phyloP scores from a whole-genome alignment of 805 yeast genomes.

The Spathaspora hagerdaliae region DNA sequence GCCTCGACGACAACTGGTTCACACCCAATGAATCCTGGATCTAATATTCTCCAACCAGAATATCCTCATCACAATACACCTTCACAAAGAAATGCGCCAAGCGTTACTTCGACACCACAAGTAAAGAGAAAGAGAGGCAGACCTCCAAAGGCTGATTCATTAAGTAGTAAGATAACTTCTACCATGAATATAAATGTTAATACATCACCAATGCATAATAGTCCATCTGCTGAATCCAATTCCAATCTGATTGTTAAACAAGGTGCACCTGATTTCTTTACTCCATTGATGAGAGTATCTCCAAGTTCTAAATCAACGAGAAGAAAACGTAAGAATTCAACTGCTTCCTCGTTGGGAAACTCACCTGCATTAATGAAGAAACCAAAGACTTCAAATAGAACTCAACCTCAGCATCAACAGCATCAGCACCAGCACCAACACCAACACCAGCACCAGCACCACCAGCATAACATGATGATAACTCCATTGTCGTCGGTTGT shows the following conservation, averaged over 20 bases:
- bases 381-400: slow-evolving; percentile 2
- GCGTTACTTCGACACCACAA: slow-evolving; percentile 13
- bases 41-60: not conserved
- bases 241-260: slow-evolving; percentile 33
- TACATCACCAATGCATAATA: slow-evolving; percentile 29
- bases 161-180: slow-evolving; percentile 33
- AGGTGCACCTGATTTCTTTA: slow-evolving; percentile 41
- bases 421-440: slow-evolving; percentile 6
- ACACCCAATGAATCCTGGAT: not conserved
- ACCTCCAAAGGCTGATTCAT: slow-evolving; percentile 40
- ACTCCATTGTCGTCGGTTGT: slow-evolving; percentile 18
- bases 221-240: slow-evolving; percentile 38
- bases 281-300: slow-evolving; percentile 41
- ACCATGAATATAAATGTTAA: slow-evolving; percentile 39
- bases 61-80: too few relatives aligned
- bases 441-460: not conserved
- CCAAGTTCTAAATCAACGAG: slow-evolving; percentile 16
- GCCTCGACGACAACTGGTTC: not conserved
- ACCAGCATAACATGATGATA: slow-evolving; percentile 9
- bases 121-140: slow-evolving; percentile 41
- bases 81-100: too few relatives aligned
- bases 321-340: slow-evolving; percentile 12
- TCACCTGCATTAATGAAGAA: slow-evolving; percentile 7
- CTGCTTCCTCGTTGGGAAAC: not conserved
- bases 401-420: slow-evolving; percentile 3